Percentiles rank a stretch among this genome's conserved stretches.
phyloP scores from a whole-genome alignment of 202 grass and related monocot species.

The Zizania palustris region DNA sequence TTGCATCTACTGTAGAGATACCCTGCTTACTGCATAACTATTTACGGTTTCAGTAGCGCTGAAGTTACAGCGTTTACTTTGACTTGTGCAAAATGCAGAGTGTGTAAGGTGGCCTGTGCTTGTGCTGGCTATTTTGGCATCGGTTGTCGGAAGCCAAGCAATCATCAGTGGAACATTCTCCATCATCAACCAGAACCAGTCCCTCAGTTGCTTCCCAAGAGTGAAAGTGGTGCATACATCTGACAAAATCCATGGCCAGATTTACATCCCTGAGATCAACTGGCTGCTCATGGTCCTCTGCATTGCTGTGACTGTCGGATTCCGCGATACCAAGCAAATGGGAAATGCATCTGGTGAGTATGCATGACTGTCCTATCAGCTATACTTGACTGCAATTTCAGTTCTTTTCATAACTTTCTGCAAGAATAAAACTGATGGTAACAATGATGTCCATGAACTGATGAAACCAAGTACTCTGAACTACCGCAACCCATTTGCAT shows the following conservation, averaged over 20 bases:
- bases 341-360: slow-evolving; percentile 75
- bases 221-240: slow-evolving; percentile 86
- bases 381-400: slow-evolving; percentile 1
- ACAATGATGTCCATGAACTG: not conserved
- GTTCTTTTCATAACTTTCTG: not conserved
- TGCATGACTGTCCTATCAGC: not conserved
- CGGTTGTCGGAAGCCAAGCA: slow-evolving; percentile 82
- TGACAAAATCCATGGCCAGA: slow-evolving; percentile 83
- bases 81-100: slow-evolving; percentile 46
- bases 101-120: slow-evolving; percentile 76
- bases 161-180: slow-evolving; percentile 93
- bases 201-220: slow-evolving; percentile 83
- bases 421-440: not conserved
- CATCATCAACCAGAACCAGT: slow-evolving; percentile 90
- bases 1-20: not conserved
- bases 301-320: slow-evolving; percentile 80
- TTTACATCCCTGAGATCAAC: slow-evolving; percentile 93
- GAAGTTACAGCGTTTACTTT: not conserved
- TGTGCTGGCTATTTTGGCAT: slow-evolving; percentile 74
- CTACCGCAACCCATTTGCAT: not conserved
- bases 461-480: not conserved
- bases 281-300: slow-evolving; percentile 92
- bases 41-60: not conserved
- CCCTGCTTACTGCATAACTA: not conserved
- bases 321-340: slow-evolving; percentile 88